Evolutionary conservation across 345 rosid species (phyloP), one percentile per base, ranked within the genome.

Genomic region (Murraya paniculata): DNA sequence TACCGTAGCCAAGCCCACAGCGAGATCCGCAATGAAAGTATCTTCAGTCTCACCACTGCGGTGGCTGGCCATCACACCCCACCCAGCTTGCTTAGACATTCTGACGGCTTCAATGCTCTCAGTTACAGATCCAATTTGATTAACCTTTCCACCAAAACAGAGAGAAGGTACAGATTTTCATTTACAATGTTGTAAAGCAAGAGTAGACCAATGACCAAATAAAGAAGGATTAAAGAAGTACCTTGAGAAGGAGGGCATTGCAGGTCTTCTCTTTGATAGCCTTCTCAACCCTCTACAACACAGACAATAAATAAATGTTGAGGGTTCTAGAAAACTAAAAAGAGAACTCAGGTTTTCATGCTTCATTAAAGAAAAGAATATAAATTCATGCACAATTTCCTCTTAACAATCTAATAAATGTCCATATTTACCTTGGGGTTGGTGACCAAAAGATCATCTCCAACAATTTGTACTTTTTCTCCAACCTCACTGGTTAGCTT

Each of bases 31-130:
- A 75, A 96, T 96, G 85, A 94, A 94, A 21, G 99, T 94, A 84
- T 96, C 99, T 83, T 96, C 98, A 3, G 99, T 96, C 76, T 94
- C 99, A 78, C 98, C 98, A 89, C 98, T 96, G 78, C 97, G 82
- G 86, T 96, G 99, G 86, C 99, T 96, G 35, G 99, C 89, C 99
- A 96, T 92, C 76, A 96, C 97, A 72, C 97, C 98, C 99, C 99
- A 94, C 0, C 99, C 98, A 78, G 99, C 99, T 66, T n/a, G 84
- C 86, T 96, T 96, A 6, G 99, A 92, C 99, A 96, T 94, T 87
- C 69, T 96, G 30, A 96, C 98, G 45, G 99, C 99, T 87, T 96
- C 98, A 27, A 96, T 94, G 75, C 99, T 96, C 87, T 96, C 99
- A 5, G 99, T 96, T 11, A 94, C 98, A 1, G 98, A 86, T 35